phyloP scores from a whole-genome alignment of 2,329 filamentous ascomycete species.

The Fusarium ambrosium region DNA sequence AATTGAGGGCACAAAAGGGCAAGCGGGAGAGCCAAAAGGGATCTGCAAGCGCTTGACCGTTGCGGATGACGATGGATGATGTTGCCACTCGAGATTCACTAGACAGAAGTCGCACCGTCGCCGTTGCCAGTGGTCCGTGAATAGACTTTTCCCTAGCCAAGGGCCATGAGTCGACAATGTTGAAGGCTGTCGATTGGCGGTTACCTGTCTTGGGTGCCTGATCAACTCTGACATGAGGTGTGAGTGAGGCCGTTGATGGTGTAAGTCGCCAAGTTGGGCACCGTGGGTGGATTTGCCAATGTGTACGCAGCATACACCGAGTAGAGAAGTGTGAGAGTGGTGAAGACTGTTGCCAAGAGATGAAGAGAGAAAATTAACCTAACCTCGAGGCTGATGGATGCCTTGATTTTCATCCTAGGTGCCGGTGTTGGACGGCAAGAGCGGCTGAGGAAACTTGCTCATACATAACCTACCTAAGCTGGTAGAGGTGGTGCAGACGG shows the following conservation, averaged over 20 bases:
- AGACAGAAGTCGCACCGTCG: neutral
- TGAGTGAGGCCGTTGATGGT: neutral
- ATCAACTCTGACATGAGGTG: neutral
- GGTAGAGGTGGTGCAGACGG: neutral
- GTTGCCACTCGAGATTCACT: neutral
- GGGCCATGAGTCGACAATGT: slow-evolving; percentile 2
- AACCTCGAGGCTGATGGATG: neutral
- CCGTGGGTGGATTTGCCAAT: neutral
- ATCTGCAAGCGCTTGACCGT: slow-evolving; percentile 14
- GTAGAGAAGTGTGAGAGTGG: neutral
- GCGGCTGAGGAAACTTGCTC: slow-evolving; percentile 30
- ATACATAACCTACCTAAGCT: slow-evolving; percentile 9
- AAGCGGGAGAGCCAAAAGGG: neutral
- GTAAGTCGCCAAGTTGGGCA: neutral
- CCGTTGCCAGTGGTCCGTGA: slow-evolving; percentile 6
- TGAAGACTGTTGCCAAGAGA: neutral
- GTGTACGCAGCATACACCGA: neutral
- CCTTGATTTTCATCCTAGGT: neutral
- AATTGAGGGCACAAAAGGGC: neutral
- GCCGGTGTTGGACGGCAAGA: slow-evolving; percentile 27
- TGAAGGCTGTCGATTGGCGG: neutral
- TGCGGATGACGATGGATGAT: slow-evolving; percentile 41
- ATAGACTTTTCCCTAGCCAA: slow-evolving; percentile 13
- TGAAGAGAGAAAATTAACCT: slow-evolving; percentile 1
- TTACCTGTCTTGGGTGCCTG: neutral